These are phyloP conservation scores for Exophiala spinifera DNA, from an alignment of 2,329 filamentous ascomycete genomes.

Conservation along the genomic window DNA sequence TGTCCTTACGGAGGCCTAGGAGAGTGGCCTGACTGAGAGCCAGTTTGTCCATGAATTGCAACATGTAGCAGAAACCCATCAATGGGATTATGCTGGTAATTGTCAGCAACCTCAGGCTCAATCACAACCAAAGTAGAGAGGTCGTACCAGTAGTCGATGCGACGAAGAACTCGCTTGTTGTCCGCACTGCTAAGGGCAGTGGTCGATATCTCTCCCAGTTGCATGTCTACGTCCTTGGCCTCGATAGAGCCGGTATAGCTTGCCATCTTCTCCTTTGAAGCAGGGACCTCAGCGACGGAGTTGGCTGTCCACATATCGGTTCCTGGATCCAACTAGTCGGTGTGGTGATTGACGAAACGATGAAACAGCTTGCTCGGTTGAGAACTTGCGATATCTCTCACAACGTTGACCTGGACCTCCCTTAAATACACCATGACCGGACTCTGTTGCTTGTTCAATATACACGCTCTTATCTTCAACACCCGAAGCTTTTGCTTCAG, in stretches of 20 bases:
- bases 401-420: too few relatives aligned
- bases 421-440: too few relatives aligned
- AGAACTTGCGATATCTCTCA: too few relatives aligned
- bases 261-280: not conserved
- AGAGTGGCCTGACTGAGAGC: slow-evolving; percentile 34
- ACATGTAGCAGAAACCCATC: slow-evolving; percentile 34
- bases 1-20: slow-evolving; percentile 30
- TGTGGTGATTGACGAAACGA: too few relatives aligned
- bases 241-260: not conserved
- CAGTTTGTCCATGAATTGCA: slow-evolving; percentile 34
- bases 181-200: not conserved
- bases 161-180: not conserved
- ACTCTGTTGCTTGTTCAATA: too few relatives aligned
- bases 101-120: slow-evolving; percentile 2
- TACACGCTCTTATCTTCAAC: too few relatives aligned
- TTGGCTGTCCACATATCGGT: too few relatives aligned
- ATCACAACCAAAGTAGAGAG: not conserved
- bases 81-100: slow-evolving; percentile 28
- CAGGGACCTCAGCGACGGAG: not conserved
- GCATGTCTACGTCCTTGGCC: not conserved
- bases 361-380: too few relatives aligned
- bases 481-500: too few relatives aligned
- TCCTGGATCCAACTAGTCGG: too few relatives aligned
- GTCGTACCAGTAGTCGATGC: slow-evolving; percentile 1
- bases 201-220: not conserved